These are phyloP conservation scores for Pistacia atlantica DNA, from an alignment of 345 rosid species.

Conservation along the genomic window DNA sequence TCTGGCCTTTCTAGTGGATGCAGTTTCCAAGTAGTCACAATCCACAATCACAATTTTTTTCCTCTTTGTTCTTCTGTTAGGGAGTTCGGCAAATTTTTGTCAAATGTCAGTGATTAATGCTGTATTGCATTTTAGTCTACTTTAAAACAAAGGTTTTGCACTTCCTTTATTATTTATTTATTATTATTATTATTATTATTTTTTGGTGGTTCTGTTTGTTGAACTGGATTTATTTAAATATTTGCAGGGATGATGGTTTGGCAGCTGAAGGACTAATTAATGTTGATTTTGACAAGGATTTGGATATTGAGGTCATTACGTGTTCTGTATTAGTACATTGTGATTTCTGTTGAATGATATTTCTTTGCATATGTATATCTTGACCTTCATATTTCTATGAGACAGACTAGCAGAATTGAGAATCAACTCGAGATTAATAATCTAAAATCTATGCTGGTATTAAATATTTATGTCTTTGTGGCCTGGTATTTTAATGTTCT, in stretches of 20 bases:
- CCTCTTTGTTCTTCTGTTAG: neutral
- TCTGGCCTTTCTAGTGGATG: neutral
- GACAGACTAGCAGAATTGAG: slow-evolving; percentile 51
- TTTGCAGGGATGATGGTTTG: slow-evolving; percentile 39
- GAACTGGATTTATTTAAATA: slow-evolving; percentile 5
- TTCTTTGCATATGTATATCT: slow-evolving; percentile 15
- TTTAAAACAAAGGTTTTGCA: neutral
- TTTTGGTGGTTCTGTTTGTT: neutral
- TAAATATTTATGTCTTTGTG: slow-evolving; percentile 14
- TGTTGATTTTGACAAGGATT: slow-evolving; percentile 38
- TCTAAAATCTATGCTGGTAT: slow-evolving; percentile 85
- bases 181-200: too few relatives aligned
- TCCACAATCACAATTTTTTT: neutral
- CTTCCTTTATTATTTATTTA: neutral
- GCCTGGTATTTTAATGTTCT: slow-evolving; percentile 12
- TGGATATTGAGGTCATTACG: slow-evolving; percentile 53
- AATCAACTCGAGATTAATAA: slow-evolving; percentile 56
- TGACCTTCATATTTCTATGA: slow-evolving; percentile 27
- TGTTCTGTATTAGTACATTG: neutral
- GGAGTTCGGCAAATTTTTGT: neutral
- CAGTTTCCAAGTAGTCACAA: neutral
- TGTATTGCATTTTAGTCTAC: slow-evolving; percentile 2
- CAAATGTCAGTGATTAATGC: neutral
- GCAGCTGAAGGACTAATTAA: slow-evolving; percentile 25
- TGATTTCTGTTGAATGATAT: slow-evolving; percentile 3